Evolutionary conservation across 306 rosid species (phyloP), one percentile per base, ranked within the genome.

Genomic region (Pterocarpus santalinus): DNA sequence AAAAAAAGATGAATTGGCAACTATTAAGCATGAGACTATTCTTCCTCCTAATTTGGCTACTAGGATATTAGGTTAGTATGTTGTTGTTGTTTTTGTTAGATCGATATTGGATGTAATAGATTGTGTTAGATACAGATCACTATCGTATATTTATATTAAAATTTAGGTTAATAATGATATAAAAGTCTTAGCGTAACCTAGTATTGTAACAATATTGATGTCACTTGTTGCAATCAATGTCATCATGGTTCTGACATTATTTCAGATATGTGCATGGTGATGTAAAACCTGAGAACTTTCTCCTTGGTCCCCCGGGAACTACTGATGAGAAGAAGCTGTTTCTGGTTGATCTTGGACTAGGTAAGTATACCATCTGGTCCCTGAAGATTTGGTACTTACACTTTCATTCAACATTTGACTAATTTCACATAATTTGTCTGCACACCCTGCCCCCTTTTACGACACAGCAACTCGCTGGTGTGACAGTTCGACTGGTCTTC

Each of bases 301-400:
- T 94, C 87, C 97, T 94, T 67, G 98, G 97, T 28, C 69, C 93
- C 75, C 87, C 91, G 5, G 97, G 94, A 73, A 87, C 93, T 80
- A 80, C 87, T n/a, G 93, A 94, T 73, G 97, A 91, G 88, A 94
- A 92, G 65, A 92, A 81, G 70, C 80, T 94, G 65, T 94, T 91
- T 83, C 82, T 94, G 75, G 98, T 94, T 73, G 97, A 94, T 88
- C 97, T 94, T 84, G 97, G 98, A 64, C 86, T 92, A 86, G 97
- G 97, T 90, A 72, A 81, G 33, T 36, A 58, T 16, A 52, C 56
- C 13, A 43, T 39, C 12, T 47, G 49, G 17, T 43, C 32, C 44
- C 72, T 46, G 53, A 61, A 69, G 13, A 22, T 53, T 75, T 63
- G 33, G 33, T 53, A 36, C 17, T 52, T 76, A 41, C 22, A 8